These are phyloP conservation scores for Barbarea vulgaris DNA, from an alignment of 345 rosid genomes.

Conservation along the genomic window DNA sequence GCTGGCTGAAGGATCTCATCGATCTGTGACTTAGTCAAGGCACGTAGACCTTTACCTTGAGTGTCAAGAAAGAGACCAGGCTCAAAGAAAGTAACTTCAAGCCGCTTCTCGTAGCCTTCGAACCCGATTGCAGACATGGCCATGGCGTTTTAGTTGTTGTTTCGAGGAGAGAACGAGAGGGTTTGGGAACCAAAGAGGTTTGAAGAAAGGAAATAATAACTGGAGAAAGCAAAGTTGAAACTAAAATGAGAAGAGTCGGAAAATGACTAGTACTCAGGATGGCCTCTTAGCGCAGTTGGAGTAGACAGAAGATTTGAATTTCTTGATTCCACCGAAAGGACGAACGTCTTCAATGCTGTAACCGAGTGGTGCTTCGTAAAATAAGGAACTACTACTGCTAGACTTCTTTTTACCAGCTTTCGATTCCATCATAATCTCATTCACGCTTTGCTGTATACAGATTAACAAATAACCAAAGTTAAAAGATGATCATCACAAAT, in stretches of 20 bases:
- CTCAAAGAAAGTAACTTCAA: constrained; percentile 61
- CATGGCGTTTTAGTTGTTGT: constrained; percentile 22
- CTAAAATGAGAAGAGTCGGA: neutral
- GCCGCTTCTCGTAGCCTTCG: constrained; percentile 80
- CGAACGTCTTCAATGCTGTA: constrained; percentile 93
- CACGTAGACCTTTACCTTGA: constrained; percentile 55
- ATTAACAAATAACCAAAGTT: accelerated
- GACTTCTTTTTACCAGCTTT: constrained; percentile 64
- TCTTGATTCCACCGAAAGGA: constrained; percentile 82
- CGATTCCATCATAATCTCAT: constrained; percentile 78
- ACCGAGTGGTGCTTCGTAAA: constrained; percentile 79
- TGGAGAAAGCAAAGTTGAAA: neutral
- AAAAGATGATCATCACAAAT: too few relatives aligned
- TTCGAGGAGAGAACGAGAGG: constrained; percentile 20
- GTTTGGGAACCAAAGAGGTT: constrained; percentile 19
- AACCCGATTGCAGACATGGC: constrained; percentile 65
- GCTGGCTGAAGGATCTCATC: constrained; percentile 66
- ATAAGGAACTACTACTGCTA: constrained; percentile 42
- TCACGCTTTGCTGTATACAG: constrained; percentile 44
- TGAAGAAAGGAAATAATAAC: neutral
- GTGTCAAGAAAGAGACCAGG: constrained; percentile 57
- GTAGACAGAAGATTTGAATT: constrained; percentile 87
- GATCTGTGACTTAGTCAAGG: constrained; percentile 52
- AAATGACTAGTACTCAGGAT: constrained; percentile 56
- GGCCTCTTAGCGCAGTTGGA: constrained; percentile 85